Percentiles rank a stretch among this genome's conserved stretches.
phyloP scores from a whole-genome alignment of 257 asterid genomes.

The Cruciata laevipes region DNA sequence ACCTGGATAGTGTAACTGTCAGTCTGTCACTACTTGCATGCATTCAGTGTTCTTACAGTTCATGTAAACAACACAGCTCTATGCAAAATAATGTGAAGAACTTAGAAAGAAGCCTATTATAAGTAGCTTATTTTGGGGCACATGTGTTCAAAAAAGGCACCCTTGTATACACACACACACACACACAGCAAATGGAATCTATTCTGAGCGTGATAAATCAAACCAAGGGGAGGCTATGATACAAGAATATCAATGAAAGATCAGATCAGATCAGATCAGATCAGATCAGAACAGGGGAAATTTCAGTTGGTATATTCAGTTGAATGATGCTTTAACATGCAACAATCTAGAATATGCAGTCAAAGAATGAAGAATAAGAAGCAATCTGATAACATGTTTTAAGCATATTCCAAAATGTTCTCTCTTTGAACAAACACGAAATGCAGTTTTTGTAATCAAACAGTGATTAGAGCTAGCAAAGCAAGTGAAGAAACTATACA shows the following conservation, averaged over 20 bases:
- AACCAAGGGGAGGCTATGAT: not conserved
- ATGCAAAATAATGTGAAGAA: too few species aligned
- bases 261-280: not conserved
- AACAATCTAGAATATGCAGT: too few species aligned
- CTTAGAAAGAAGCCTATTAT: too few species aligned
- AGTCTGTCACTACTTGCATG: not conserved
- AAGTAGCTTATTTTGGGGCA: not conserved
- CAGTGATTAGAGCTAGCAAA: not conserved
- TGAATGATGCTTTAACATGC: too few species aligned
- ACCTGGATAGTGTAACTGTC: not conserved
- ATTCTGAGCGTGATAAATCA: not conserved
- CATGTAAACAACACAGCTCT: not conserved
- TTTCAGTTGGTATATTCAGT: not conserved
- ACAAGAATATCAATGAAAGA: not conserved
- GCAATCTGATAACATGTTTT: not conserved
- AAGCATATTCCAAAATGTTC: not conserved
- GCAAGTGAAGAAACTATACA: slow-evolving; percentile 2
- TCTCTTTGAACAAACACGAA: not conserved
- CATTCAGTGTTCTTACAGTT: not conserved
- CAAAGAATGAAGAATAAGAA: not conserved
- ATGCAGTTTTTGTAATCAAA: not conserved
- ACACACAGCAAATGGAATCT: not conserved
- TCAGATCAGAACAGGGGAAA: not conserved
- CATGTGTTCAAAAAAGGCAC: too few species aligned
- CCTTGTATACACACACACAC: not conserved